Base-by-base conservation (phyloP, 2,329 filamentous ascomycete species). In the Cladosporium cucumerinum region DNA sequence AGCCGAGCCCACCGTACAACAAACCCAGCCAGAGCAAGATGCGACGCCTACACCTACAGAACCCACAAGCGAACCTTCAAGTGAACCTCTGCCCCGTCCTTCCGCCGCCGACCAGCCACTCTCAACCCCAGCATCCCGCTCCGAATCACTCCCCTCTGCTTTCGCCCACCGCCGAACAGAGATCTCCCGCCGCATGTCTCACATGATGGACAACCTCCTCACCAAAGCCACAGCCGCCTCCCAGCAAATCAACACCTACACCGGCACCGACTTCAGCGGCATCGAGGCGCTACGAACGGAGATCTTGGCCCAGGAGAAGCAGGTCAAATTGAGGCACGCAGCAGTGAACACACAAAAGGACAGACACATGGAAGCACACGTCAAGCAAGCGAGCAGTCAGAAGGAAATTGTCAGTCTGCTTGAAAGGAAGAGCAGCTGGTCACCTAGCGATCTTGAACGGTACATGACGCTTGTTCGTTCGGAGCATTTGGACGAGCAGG, bases 351-450 rank as follows among this genome's bases (percentile, higher is more conserved):
- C 83, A 36, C 87, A 92, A 21, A 92, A 95, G 68, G 82, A 85
- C 58, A 84, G 84, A 57, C 96, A 98, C 82, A 90, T 94, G 72
- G 84, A 87, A n/a, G 92, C 93, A 34, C 93, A 95, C 69, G 85
- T 89, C 63, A 88, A 89, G 70, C 91, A 96, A 70, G 89, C 92
- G n/a, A 82, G 89, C 18, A 96, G 93, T 1, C 94, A 98, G 79
- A 92, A 95, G 70, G 95, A 99, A 81, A 93, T 98, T 46, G 97
- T 96, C 55, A 92, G 93, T 25, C 85, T 99, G 26, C 86, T 99
- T 8, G 94, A 97, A 67, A 87, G 95, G 65, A 98, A 99, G 79
- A 92, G 97, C 78, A 90, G 89, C 21, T 99, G 95, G 95, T 88
- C 88, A 0, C 88, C 93, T 0, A 76, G 82, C 1, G 95, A 99